These are phyloP conservation scores for Sporothrix mexicana DNA, from an alignment of 2,329 filamentous ascomycete species.

Conservation along the genomic window DNA sequence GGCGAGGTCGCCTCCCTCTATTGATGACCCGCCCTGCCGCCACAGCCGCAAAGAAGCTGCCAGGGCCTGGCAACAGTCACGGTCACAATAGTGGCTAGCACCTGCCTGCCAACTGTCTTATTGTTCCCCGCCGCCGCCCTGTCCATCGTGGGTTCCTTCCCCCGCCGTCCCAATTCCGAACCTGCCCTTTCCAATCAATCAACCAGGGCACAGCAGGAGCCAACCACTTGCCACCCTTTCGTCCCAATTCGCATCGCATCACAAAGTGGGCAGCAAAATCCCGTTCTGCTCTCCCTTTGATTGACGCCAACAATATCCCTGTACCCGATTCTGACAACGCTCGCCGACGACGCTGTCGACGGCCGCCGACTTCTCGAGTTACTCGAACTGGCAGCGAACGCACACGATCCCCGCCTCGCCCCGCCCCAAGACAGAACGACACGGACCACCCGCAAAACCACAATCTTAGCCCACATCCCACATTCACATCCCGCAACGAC, in stretches of 20 bases:
- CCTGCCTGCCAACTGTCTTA: slow-evolving; percentile 7
- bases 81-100: too few species aligned
- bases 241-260: slow-evolving; percentile 29
- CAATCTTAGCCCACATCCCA: slow-evolving; percentile 2
- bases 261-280: slow-evolving; percentile 21
- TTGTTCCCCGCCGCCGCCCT: slow-evolving; percentile 10
- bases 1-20: not conserved
- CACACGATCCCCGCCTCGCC: slow-evolving; percentile 10
- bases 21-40: not conserved
- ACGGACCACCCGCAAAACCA: slow-evolving; percentile 24
- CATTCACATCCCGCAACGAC: not conserved
- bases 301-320: not conserved
- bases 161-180: slow-evolving; percentile 26
- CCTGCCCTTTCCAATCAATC: slow-evolving; percentile 26
- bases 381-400: slow-evolving; percentile 4
- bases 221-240: slow-evolving; percentile 22
- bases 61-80: not conserved
- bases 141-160: slow-evolving; percentile 27
- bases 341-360: not conserved
- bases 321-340: slow-evolving; percentile 2
- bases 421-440: slow-evolving; percentile 4
- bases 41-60: slow-evolving; percentile 15
- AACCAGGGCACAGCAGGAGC: slow-evolving; percentile 14
- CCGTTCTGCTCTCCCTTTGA: not conserved
- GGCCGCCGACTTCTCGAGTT: not conserved